Evolutionary conservation across 257 asterid genomes (phyloP), one percentile per base, ranked within the genome.

Genomic region (Agastache rugosa): DNA sequence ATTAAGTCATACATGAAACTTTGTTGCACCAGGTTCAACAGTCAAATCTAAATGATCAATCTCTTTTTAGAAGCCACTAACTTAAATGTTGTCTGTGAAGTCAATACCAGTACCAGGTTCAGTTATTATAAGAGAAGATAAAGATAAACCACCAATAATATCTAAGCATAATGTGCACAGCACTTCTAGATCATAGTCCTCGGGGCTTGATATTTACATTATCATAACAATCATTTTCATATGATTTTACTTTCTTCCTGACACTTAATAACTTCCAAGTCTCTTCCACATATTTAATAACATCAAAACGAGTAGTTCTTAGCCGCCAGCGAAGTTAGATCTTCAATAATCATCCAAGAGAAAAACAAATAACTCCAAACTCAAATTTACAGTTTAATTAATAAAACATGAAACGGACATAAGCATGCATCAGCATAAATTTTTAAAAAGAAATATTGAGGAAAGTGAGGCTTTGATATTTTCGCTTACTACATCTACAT

Each of bases 301-400:
- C 63, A 15, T 35, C 41, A 11, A 7, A 17, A 61, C 14, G 27
- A 69, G 48, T 37, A 39, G 11, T 69, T 47, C 23, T 34, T 3
- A 60, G 62, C 5, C 35, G 7, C 34, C 19, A 69, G 48, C 14
- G 16, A 63, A 11, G 9, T 75, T 5, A n/a, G 35, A 27, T 66
- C 34, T 56, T 29, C 6, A 23, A 44, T 47, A 23, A n/a, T 19
- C 37, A 14, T 61, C 60, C 12, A 39, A 29, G 45, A 34, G 29
- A 50, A 15, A 19, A 61, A 61, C n/a, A 2, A 9, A 12, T 16
- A 47, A 68, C 20, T 51, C 66, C 34, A 60, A 59, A 61, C 60
- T 61, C 71, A 61, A 61, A 47, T 67, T 10, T 34, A 22, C 34
- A 55, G 62, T 55, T 56, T 58, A 66, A n/a, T n/a, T n/a, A n/a